Evolutionary conservation across 371 early-diverging fungal genomes (phyloP), one percentile per base, ranked within the genome.

Genomic region (Mortierella sp.): DNA sequence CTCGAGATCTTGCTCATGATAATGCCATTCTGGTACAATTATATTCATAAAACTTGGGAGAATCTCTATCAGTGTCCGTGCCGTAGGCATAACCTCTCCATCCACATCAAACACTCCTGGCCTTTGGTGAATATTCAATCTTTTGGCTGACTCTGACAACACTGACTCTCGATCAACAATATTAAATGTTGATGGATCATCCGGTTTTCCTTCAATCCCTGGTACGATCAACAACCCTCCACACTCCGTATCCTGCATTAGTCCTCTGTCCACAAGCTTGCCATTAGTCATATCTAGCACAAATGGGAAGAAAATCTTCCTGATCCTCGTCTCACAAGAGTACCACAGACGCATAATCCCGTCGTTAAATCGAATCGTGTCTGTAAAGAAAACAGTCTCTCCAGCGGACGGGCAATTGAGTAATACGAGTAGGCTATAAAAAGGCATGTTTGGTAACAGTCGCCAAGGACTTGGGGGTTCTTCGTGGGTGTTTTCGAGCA

Each of bases 21-120:
- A 58, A 45, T 58, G 66, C 81, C 81, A 80, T 15, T 80, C 81
- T 16, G 81, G 81, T 0, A 80, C 76, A 19, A 72, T 50, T 6
- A 80, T 40, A 2, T 72, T 58, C 76, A 80, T 67, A 38, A 75
- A 75, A 10, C 72, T 72, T 0, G 75, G 81, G 8, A 71, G 69
- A 41, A 80, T 58, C 47, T 80, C 76, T 33, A 80, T 75, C 66
- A 80, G 52, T 0, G 81, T 80, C 57, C 81, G 36, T 0, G 76
- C 48, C 3, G 81, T 80, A 1, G 72, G 75, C 72, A 80, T 75
- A 16, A 62, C 63, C 40, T 80, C 81, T 10, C 81, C 81, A 52
- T 80, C 81, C 1, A 80, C 69, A 53, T 80, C 81, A 66, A 80
- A 80, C 24, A 71, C 13, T 0, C 81, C 81, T 6, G 81, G 81